A percentile compares a stretch with the other conserved stretches of the same genome.
These are phyloP conservation scores for Kodamaea sagamina DNA, from an alignment of 805 yeast species.

Conservation along the genomic window DNA sequence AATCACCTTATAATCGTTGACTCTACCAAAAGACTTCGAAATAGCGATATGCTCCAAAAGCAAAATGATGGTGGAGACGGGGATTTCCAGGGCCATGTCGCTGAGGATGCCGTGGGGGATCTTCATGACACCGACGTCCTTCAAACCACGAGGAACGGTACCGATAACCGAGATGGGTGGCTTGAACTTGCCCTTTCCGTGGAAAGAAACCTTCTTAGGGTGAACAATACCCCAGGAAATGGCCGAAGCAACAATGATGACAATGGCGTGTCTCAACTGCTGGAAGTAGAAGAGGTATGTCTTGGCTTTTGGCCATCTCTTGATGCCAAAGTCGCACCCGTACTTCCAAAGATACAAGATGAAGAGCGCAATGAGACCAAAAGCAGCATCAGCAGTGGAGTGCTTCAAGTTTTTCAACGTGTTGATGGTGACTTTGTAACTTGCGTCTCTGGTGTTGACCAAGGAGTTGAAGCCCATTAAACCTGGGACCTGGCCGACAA, in stretches of 20 bases:
- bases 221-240: conserved; percentile 78
- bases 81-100: conserved; percentile 73
- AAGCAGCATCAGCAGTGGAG: conserved; percentile 81
- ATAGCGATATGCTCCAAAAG: conserved; percentile 92
- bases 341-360: conserved; percentile 74
- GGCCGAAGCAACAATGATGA: conserved; percentile 78
- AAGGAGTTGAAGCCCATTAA: conserved; percentile 70
- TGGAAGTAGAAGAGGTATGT: conserved; percentile 66
- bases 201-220: conserved; percentile 36
- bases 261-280: conserved; percentile 79
- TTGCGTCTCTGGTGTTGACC: conserved; percentile 72
- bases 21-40: conserved; percentile 88
- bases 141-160: conserved; percentile 78
- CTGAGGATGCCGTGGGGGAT: conserved; percentile 60
- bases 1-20: conserved; percentile 84
- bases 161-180: conserved; percentile 66
- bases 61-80: conserved; percentile 80
- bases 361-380: conserved; percentile 76
- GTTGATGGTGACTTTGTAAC: conserved; percentile 70
- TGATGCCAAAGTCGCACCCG: conserved; percentile 59
- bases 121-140: conserved; percentile 70
- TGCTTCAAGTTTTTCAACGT: conserved; percentile 70
- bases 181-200: conserved; percentile 35
- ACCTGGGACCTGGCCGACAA: conserved; percentile 83
- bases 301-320: conserved; percentile 59